Conservation (phyloP, 2,329 filamentous ascomycete genomes). For the Penicillium nordicum region DNA sequence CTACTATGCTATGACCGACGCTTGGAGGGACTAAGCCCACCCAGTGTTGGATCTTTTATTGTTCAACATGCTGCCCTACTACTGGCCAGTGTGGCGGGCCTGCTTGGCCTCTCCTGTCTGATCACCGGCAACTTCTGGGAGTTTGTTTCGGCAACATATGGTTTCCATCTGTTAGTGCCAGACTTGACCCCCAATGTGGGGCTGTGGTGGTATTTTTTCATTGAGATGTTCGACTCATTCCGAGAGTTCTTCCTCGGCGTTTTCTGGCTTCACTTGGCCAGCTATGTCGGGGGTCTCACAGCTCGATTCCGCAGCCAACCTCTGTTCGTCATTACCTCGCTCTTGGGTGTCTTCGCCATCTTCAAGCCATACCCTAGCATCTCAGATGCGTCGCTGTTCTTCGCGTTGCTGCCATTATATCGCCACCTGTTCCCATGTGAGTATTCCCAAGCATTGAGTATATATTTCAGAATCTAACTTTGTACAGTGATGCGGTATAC, state of each 20-base stretch:
- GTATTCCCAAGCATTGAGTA: constrained; percentile 27
- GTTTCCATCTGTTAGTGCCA: constrained; percentile 83
- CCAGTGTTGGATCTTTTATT: constrained; percentile 49
- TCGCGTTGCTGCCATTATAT: constrained; percentile 79
- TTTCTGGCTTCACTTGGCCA: constrained; percentile 92
- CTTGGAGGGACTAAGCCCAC: constrained; percentile 33
- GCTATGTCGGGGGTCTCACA: constrained; percentile 82
- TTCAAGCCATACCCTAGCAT: constrained; percentile 98
- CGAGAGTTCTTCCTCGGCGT: constrained; percentile 94
- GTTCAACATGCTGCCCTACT: constrained; percentile 54
- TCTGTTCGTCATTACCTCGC: constrained; percentile 76
- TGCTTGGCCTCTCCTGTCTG: constrained; percentile 69
- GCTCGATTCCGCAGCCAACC: constrained; percentile 81
- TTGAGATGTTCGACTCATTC: constrained; percentile 99
- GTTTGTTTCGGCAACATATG: constrained; percentile 85
- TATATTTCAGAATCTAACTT: constrained; percentile 25
- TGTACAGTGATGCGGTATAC: constrained; percentile 79
- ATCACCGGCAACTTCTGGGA: constrained; percentile 78
- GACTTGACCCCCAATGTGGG: constrained; percentile 94
- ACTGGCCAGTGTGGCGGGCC: constrained; percentile 52
- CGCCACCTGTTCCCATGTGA: constrained; percentile 82
- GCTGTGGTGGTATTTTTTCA: constrained; percentile 99
- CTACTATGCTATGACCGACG: constrained; percentile 75
- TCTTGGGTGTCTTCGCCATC: constrained; percentile 85
- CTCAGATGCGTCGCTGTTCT: constrained; percentile 80